Conservation (phyloP, 805 yeast species). For the Saturnispora diversa region DNA sequence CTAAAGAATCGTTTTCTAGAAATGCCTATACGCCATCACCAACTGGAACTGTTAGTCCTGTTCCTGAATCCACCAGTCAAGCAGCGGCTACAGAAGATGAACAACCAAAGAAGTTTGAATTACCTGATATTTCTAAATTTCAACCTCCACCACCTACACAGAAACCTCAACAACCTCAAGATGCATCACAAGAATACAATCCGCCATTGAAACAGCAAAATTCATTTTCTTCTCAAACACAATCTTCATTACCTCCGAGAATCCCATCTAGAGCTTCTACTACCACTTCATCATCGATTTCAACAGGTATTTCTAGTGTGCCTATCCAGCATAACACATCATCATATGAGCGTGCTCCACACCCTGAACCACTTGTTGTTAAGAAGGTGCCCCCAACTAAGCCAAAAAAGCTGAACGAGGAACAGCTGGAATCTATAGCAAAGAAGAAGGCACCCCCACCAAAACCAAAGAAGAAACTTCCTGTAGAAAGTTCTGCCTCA, state of each 20-base stretch:
- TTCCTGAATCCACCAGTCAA: constrained; percentile 10
- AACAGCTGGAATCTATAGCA: constrained; percentile 11
- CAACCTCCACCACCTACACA: constrained; percentile 27
- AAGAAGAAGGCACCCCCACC: constrained; percentile 11
- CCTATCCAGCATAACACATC: constrained; percentile 9
- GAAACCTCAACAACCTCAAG: background rate
- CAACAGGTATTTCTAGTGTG: background rate
- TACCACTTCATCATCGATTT: constrained; percentile 5
- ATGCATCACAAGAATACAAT: background rate
- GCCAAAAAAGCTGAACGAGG: constrained; percentile 7
- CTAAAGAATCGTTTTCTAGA: constrained; percentile 12
- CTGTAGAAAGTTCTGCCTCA: constrained; percentile 15
- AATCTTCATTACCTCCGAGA: constrained; percentile 4
- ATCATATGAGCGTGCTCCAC: constrained; percentile 2
- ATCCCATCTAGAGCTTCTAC: constrained; percentile 10
- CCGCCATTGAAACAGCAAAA: background rate
- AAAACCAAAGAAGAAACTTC: constrained; percentile 9
- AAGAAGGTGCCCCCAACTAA: constrained; percentile 17
- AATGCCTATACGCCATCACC: background rate
- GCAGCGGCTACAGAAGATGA: too few species aligned
- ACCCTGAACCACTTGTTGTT: constrained; percentile 1
- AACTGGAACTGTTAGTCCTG: constrained; percentile 7
- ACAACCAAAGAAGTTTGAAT: constrained; percentile 17
- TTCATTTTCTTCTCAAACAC: too few species aligned
- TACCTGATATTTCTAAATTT: constrained; percentile 23